A percentile compares a stretch with the other conserved stretches of the same genome.
These are phyloP conservation scores for Pseudisothecium myosuroides DNA, from an alignment of 225 moss, liverwort and hornwort genomes.

Conservation along the genomic window DNA sequence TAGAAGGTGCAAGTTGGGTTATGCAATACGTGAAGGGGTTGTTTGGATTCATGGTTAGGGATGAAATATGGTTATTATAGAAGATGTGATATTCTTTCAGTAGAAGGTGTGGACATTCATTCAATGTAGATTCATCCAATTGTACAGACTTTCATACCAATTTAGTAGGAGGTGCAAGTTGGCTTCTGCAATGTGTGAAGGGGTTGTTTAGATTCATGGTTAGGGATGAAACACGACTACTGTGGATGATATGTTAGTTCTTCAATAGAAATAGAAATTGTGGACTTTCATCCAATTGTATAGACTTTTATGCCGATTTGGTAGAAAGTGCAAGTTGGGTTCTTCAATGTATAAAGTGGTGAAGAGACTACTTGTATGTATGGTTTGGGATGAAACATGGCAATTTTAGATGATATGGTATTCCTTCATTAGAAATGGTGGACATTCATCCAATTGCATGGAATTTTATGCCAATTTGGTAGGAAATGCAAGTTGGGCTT, in stretches of 20 bases:
- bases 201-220: no score
- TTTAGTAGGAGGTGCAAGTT: no score
- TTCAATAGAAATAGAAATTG: no score
- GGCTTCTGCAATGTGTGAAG: not conserved
- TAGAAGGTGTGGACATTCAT: fast-evolving
- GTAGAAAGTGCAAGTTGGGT: no score
- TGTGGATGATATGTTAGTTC: no score
- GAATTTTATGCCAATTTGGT: not conserved
- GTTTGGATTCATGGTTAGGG: no score
- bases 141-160: not conserved
- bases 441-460: not conserved
- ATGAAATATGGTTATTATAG: no score
- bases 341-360: not conserved
- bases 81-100: no score
- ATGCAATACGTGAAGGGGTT: no score
- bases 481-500: not conserved
- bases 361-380: not conserved
- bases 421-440: not conserved
- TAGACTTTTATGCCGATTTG: not conserved
- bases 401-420: not conserved
- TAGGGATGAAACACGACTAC: no score
- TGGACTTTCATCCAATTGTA: not conserved
- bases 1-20: no score
- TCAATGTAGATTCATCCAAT: no score
- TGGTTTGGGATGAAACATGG: not conserved